These are phyloP conservation scores for Adansonia grandidieri DNA, from an alignment of 441 rosid species.

Conservation along the genomic window DNA sequence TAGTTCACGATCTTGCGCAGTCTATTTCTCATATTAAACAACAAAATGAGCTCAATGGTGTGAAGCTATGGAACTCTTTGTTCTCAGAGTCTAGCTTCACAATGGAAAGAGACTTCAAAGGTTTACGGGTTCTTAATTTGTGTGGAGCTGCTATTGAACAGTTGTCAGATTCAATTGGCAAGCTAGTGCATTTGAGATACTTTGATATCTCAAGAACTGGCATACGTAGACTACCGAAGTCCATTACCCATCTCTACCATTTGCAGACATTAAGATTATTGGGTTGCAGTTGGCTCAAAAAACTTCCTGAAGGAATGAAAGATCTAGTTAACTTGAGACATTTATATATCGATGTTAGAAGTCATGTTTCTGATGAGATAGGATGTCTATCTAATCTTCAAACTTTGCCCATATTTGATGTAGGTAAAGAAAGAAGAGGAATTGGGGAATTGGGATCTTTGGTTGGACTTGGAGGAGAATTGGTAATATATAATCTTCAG, in stretches of 20 bases:
- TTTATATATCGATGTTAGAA: slow-evolving; percentile 18
- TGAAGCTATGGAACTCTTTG: background rate
- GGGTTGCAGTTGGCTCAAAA: background rate
- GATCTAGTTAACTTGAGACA: slow-evolving; percentile 29
- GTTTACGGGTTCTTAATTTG: slow-evolving; percentile 29
- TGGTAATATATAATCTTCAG: background rate
- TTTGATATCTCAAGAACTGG: background rate
- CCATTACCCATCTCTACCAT: slow-evolving; percentile 32
- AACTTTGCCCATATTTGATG: slow-evolving; percentile 26
- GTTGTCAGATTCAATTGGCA: slow-evolving; percentile 19
- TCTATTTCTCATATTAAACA: background rate
- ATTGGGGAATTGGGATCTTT: slow-evolving; percentile 16
- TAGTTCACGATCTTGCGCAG: background rate
- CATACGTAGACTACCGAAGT: slow-evolving; percentile 3
- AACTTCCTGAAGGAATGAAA: slow-evolving; percentile 14
- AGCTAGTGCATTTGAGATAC: slow-evolving; percentile 22
- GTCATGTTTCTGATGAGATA: background rate
- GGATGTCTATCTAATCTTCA: slow-evolving; percentile 17
- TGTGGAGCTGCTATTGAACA: background rate
- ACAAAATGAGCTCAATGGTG: background rate
- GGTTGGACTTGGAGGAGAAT: background rate
- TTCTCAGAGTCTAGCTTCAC: background rate
- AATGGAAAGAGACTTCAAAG: background rate
- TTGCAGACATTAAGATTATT: slow-evolving; percentile 28
- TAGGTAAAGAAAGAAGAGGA: slow-evolving; percentile 11